Conservation (phyloP, 306 rosid species). For the Acacia confusa region DNA sequence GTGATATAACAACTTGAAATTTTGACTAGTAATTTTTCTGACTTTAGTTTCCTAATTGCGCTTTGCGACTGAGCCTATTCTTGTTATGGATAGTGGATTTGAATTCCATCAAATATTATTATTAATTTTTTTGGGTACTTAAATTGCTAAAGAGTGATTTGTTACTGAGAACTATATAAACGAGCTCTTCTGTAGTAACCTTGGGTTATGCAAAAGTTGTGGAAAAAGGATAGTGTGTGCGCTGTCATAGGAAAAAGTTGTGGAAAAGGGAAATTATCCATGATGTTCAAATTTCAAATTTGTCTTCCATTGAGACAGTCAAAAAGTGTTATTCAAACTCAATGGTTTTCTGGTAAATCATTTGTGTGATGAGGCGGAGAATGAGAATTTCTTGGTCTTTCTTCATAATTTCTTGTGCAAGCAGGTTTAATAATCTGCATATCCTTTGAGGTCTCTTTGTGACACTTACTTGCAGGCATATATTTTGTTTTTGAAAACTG, state of each 20-base stretch:
- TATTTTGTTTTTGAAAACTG: background rate
- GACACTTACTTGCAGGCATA: background rate
- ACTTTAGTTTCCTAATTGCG: background rate
- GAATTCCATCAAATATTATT: background rate
- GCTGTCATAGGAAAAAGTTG: background rate
- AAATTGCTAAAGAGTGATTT: background rate
- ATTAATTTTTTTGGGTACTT: background rate
- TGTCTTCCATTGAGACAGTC: background rate
- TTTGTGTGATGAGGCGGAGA: no score
- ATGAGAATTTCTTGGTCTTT: background rate
- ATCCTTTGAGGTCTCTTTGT: background rate
- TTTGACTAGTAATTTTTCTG: background rate
- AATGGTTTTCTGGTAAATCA: background rate
- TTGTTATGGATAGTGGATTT: background rate
- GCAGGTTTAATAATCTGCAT: background rate
- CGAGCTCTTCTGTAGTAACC: background rate
- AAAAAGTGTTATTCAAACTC: background rate
- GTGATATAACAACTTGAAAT: background rate
- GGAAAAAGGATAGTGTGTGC: background rate
- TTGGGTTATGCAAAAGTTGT: background rate
- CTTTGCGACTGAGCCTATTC: background rate
- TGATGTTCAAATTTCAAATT: background rate
- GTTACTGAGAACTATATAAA: background rate
- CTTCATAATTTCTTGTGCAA: background rate
- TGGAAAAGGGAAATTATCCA: background rate